Conservation (phyloP, 2,329 filamentous ascomycete genomes). For the Scedosporium apiospermum region DNA sequence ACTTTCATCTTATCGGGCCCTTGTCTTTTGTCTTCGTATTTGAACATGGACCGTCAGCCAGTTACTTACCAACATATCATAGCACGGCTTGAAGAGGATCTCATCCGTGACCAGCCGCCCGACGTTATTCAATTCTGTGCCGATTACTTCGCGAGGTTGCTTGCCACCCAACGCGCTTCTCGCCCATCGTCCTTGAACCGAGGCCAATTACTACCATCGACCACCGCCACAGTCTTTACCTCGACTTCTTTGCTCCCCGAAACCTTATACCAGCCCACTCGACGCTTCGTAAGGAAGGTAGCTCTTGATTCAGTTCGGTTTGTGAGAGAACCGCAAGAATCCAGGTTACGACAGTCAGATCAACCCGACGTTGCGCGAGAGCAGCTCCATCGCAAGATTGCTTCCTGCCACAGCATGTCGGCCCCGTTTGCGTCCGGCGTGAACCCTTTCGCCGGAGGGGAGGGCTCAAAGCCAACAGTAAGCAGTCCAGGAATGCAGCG, state of each 20-base stretch:
- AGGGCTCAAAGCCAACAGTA: constrained; percentile 21
- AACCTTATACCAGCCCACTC: not conserved
- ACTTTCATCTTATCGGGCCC: not conserved
- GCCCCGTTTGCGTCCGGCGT: constrained; percentile 57
- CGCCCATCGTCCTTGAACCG: not conserved
- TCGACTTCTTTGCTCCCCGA: not conserved
- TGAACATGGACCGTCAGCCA: constrained; percentile 35
- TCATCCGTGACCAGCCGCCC: constrained; percentile 46
- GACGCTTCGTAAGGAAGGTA: not conserved
- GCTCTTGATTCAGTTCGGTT: not conserved
- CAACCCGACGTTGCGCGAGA: constrained; percentile 7
- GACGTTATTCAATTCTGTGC: constrained; percentile 63
- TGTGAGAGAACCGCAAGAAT: not conserved
- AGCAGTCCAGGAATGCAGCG: constrained; percentile 27
- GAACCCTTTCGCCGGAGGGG: constrained; percentile 63
- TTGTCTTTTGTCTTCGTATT: not conserved
- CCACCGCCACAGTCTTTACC: not conserved
- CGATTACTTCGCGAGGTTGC: constrained; percentile 56
- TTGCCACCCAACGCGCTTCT: constrained; percentile 52
- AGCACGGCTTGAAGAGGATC: constrained; percentile 51
- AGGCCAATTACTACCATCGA: not conserved
- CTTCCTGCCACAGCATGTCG: constrained; percentile 34
- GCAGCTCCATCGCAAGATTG: constrained; percentile 3
- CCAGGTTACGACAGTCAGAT: not conserved
- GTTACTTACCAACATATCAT: constrained; percentile 51